A percentile compares a stretch with the other conserved stretches of the same genome.
Conservation (phyloP, 129 eudicot species). For the carrot (Daucus carota) region DH1_v3.0 NC_030388.2:15841501-15842000, state of each 20-base stretch:
- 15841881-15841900: neutral
- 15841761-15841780: neutral
- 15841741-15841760: neutral
- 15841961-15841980: neutral
- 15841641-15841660: slow-evolving; percentile 49
- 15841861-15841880: neutral
- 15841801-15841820: too few species aligned
- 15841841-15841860: neutral
- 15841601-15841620: slow-evolving; percentile 77
- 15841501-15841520: slow-evolving; percentile 69
- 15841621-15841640: slow-evolving; percentile 78
- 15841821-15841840: neutral
- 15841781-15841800: neutral
- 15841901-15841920: too few species aligned
- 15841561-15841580: slow-evolving; percentile 45
- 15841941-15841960: too few species aligned
- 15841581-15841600: slow-evolving; percentile 98
- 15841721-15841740: slow-evolving; percentile 26
- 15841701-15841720: slow-evolving; percentile 97
- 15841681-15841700: slow-evolving; percentile 98
- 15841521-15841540: slow-evolving; percentile 87
- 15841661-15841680: slow-evolving; percentile 64
- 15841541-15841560: slow-evolving; percentile 78
- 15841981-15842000: neutral
- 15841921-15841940: too few species aligned